Percentiles rank a stretch among this genome's conserved stretches.
Conservation (phyloP, 2,329 filamentous ascomycete species). For the Fusarium tupiense region DNA sequence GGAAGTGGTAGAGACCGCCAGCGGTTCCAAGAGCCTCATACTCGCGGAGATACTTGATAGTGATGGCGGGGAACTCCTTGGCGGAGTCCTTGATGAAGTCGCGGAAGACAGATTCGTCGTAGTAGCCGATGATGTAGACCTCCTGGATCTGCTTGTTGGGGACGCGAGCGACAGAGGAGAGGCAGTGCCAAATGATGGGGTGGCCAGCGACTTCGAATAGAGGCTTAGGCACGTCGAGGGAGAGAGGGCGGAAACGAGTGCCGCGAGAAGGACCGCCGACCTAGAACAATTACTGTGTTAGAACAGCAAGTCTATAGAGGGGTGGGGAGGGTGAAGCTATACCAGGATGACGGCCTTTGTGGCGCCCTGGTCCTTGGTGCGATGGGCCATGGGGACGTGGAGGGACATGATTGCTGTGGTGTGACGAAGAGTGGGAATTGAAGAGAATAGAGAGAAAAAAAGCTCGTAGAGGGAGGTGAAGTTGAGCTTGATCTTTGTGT, state of each 20-base stretch:
- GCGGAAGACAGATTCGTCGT: constrained; percentile 95
- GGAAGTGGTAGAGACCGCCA: constrained; percentile 98
- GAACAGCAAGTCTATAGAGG: constrained; percentile 15
- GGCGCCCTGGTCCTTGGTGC: constrained; percentile 62
- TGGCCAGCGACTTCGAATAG: constrained; percentile 98
- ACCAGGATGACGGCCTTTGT: constrained; percentile 98
- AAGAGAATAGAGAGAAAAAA: background rate
- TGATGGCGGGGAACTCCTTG: constrained; percentile 83
- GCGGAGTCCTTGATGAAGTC: constrained; percentile 96
- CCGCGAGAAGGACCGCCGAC: constrained; percentile 95
- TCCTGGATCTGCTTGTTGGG: constrained; percentile 84
- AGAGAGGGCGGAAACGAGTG: constrained; percentile 93
- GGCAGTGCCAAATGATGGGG: constrained; percentile 97
- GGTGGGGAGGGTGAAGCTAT: constrained; percentile 41
- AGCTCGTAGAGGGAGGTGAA: constrained; percentile 16
- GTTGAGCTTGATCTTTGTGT: constrained; percentile 23
- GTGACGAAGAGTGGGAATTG: background rate
- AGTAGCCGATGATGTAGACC: constrained; percentile 98
- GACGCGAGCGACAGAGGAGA: constrained; percentile 90
- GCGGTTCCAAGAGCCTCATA: constrained; percentile 97
- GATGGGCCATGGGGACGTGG: constrained; percentile 64
- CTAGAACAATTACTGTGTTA: constrained; percentile 57
- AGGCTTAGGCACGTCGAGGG: constrained; percentile 96
- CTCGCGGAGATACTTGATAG: constrained; percentile 94
- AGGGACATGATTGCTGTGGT: constrained; percentile 59